Evolutionary conservation across 202 grass and related monocot species (phyloP), one percentile per base, ranked within the genome.

Genomic region (Panicum virgatum): DNA sequence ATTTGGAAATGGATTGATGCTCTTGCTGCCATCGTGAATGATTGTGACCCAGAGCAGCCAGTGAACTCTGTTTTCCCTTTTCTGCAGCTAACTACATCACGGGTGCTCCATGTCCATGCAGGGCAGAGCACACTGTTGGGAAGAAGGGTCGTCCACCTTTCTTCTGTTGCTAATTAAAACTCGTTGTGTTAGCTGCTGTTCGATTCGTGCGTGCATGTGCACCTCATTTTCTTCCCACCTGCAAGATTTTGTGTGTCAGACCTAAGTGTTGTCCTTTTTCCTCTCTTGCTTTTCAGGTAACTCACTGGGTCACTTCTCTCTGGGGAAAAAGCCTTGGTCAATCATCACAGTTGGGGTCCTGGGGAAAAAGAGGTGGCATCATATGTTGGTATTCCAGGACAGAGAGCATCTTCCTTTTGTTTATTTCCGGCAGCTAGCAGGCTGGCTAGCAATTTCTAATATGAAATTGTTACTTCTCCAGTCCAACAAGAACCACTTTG

Each of bases 221-320:
- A 69, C 83, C 83, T 86, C 88, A 82, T 79, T 86, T 83, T 79
- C 79, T 85, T 81, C 60, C 20, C 79, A 83, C 83, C 79, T 83
- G 73, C 79, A 86, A 90, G 83, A 86, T 90, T 86, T 90, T 79
- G 53, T 90, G 83, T 83, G 88, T 90, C 88, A 86, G 88, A 56
- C 66, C 48, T 15, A 82, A 78, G 73, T 73, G 61, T 61, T 60
- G 44, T 78, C 79, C 83, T 63, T 80, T 73, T 34, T 53, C 67
- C 15, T 58, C 79, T 51, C 60, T 79, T 68, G 74, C 83, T 86
- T 90, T 90, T 90, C 88, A 83, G 79, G 88, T 86, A 90, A 90
- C 66, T 86, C 88, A 79, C 78, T 67, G 79, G 79, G 77, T 89
- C 74, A 83, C 79, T 75, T 90, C 79, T 45, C 68, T 79, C 26